Evolutionary conservation across 331 rosid species (phyloP).

Genomic region (Dryas integrifolia): DNA sequence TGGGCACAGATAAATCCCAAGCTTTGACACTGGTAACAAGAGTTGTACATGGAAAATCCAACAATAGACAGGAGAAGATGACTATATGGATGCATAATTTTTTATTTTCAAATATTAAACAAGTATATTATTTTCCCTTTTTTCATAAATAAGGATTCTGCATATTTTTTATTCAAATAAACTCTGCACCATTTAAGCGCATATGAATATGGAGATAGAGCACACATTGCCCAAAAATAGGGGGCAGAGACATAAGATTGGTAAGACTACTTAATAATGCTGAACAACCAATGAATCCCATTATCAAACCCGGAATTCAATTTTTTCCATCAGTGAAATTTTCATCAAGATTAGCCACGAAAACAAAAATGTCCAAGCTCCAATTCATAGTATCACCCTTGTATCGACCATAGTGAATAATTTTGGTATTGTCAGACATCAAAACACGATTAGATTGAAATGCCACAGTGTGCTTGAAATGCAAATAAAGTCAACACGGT

Average conservation of each 20-base stretch:
- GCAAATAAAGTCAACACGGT: background rate
- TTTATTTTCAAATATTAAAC: background rate
- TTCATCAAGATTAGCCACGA: background rate
- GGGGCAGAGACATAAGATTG: background rate
- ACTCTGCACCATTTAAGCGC: background rate
- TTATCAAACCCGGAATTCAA: background rate
- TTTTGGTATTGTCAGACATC: background rate
- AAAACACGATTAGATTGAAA: background rate
- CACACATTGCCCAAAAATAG: background rate
- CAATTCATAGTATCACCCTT: slow-evolving; percentile 13
- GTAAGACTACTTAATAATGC: background rate
- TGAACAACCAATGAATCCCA: background rate
- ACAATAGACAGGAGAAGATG: background rate
- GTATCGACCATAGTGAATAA: background rate
- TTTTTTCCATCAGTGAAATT: background rate
- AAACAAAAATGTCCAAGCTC: background rate
- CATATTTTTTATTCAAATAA: background rate
- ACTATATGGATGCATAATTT: background rate
- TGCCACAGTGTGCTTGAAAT: background rate
- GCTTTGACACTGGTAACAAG: background rate
- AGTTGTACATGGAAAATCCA: background rate
- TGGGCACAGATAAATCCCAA: background rate
- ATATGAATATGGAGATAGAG: background rate
- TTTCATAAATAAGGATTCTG: background rate
- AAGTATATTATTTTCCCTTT: background rate